phyloP scores from a whole-genome alignment of 257 asterid genomes.

The Echites panduratus region DNA sequence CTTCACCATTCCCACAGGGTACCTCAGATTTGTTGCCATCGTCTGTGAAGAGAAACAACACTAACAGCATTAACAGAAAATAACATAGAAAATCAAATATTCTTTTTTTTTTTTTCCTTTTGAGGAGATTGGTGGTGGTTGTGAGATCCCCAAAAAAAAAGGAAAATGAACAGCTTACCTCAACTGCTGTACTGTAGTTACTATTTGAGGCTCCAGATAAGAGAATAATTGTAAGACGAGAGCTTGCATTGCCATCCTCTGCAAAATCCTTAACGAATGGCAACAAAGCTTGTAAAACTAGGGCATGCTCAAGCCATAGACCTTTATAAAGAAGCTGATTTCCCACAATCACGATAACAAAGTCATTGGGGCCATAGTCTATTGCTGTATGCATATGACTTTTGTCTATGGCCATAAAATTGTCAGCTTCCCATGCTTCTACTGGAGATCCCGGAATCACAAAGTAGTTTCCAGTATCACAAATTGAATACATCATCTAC shows the following conservation, averaged over 20 bases:
- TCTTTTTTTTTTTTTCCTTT: background rate
- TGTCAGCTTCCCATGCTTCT: slow-evolving; percentile 60
- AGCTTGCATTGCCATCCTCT: slow-evolving; percentile 29
- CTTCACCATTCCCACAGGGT: slow-evolving; percentile 64
- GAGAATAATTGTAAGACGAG: slow-evolving; percentile 59
- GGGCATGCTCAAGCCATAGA: slow-evolving; percentile 88
- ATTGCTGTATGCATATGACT: slow-evolving; percentile 29
- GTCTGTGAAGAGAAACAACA: slow-evolving; percentile 39
- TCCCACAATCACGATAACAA: slow-evolving; percentile 67
- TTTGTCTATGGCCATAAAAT: slow-evolving; percentile 23
- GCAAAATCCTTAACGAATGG: slow-evolving; percentile 48
- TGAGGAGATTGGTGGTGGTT: background rate
- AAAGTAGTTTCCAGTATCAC: slow-evolving; percentile 83
- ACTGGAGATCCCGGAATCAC: slow-evolving; percentile 83
- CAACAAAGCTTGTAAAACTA: slow-evolving; percentile 63
- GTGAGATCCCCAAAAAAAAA: background rate
- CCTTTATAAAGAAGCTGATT: slow-evolving; percentile 66
- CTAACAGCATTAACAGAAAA: slow-evolving; percentile 5
- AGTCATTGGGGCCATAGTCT: slow-evolving; percentile 39
- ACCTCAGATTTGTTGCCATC: slow-evolving; percentile 59
- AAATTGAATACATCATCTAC: slow-evolving; percentile 74
- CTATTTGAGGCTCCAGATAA: slow-evolving; percentile 50
- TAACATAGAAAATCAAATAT: background rate
- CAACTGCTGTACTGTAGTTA: slow-evolving; percentile 62
- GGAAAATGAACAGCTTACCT: slow-evolving; percentile 38